Evolutionary conservation across 2,329 filamentous ascomycete species (phyloP), one percentile per base, ranked within the genome.

Genomic region (Colletotrichum tropicicola): DNA sequence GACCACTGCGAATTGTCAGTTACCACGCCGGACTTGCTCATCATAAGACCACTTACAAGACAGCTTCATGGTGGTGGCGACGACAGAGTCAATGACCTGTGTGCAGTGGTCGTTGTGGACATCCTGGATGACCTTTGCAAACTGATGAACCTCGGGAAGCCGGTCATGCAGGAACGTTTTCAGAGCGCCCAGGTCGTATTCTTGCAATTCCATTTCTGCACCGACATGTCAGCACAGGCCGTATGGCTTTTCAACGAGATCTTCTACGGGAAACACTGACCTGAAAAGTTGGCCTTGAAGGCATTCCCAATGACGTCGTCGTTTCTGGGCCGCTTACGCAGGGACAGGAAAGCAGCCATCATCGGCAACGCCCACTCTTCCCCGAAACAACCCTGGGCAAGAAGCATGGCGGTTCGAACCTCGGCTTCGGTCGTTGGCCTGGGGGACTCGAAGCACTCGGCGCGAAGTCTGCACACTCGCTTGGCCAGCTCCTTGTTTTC

Each of bases 221-320:
- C 13, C 4, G n/a, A 8, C 3, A 1, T 27, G 13, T 45, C 21
- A 27, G 21, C n/a, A n/a, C n/a, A n/a, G n/a, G n/a, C n/a, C n/a
- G n/a, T n/a, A n/a, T 27, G 10, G 17, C n/a, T 10, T 9, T n/a
- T n/a, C n/a, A 1, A 43, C n/a, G n/a, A 43, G 6, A n/a, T n/a
- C n/a, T 3, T 10, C 2, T 15, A 10, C n/a, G 39, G 39, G 6
- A 8, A 19, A 21, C 5, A 9, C 28, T 21, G 12, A 28, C 54
- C 43, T 41, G 54, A 57, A 19, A 57, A 57, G 32, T 48, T 57
- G 3, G 41, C 54, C n/a, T 48, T 39, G 43, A 57, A 57, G 23
- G 43, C 54, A 4, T 37, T 27, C 1, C 21, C 21, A 4, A 57
- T 48, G 6, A 48, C 41, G 21, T 5, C n/a, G n/a, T 57, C 43